Base-by-base conservation (phyloP, 495 filamentous ascomycete genomes). In the Acidiella bohemica region DNA sequence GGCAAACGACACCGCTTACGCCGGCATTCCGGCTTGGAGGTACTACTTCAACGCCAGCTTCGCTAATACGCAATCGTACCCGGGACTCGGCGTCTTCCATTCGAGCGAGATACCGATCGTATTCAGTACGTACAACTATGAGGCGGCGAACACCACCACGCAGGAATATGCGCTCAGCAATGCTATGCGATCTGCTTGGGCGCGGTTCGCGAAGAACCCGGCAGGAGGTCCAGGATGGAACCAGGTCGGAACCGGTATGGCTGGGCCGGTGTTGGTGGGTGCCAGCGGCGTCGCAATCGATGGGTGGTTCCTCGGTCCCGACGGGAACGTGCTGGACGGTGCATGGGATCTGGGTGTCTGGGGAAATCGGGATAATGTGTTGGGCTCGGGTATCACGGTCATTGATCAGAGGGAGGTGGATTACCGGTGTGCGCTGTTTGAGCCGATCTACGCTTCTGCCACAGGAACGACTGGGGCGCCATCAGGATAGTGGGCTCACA, bases 231-330 rank as follows among this genome's bases (percentile, higher is more conserved):
- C 53, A 6, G 53, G 54, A 4, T 55, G 54, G 52, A 44, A 47
- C 3, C 44, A 50, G 46, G 56, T 38, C 17, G 33, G 50, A 31
- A 47, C 36, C 32, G 48, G 55, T 30, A 37, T 38, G 2, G 40
- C 54, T 38, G 58, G 61, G 3, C 45, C 47, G 24, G 49, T 53
- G 13, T 37, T 64, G 12, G 41, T 60, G 14, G 55, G 59, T 12
- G 41, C 47, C 4, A 24, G 5, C 5, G 28, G 21, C 12, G 16
- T 31, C 23, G 28, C 30, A 29, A 18, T 38, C 20, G 47, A 37
- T 3, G 47, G 47, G 3, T 11, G 40, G 12, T 41, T 32, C 6
- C 51, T 58, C 32, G 58, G 54, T 28, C 46, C 53, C 7, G 40
- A 57, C 34, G 59, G 55, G 1, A 47, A 44, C 7, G 51, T 51